Evolutionary conservation across 2,329 filamentous ascomycete genomes (phyloP).

Genomic region (Escovopsis weberi): DNA sequence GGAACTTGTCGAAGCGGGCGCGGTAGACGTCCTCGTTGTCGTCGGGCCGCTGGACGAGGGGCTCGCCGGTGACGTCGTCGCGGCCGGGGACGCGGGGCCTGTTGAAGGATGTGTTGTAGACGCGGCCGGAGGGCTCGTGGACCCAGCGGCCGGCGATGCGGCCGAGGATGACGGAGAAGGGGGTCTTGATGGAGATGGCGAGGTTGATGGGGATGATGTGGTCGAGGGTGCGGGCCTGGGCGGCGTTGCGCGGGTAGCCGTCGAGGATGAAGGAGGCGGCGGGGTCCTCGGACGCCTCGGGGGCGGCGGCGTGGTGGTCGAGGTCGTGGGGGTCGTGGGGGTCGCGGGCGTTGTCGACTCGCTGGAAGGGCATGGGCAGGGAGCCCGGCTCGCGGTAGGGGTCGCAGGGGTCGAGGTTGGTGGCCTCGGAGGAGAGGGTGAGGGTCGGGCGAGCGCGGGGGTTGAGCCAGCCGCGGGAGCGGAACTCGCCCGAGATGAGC

Average conservation of each 20-base stretch:
- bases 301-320: slow-evolving; percentile 20
- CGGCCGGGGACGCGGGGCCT: slow-evolving; percentile 63
- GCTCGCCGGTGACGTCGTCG: slow-evolving; percentile 86
- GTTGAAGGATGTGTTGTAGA: slow-evolving; percentile 94
- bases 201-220: slow-evolving; percentile 84
- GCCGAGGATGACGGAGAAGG: slow-evolving; percentile 71
- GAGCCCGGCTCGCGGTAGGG: slow-evolving; percentile 23
- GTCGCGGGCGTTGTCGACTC: too few species aligned
- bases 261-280: slow-evolving; percentile 87
- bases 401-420: slow-evolving; percentile 12
- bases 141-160: slow-evolving; percentile 89
- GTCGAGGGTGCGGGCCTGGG: slow-evolving; percentile 67
- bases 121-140: slow-evolving; percentile 75
- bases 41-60: slow-evolving; percentile 66
- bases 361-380: slow-evolving; percentile 22
- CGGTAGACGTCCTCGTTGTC: slow-evolving; percentile 81
- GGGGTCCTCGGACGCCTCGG: slow-evolving; percentile 49
- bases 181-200: slow-evolving; percentile 75
- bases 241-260: slow-evolving; percentile 80
- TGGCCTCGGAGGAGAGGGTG: slow-evolving; percentile 32
- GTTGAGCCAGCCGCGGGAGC: slow-evolving; percentile 69
- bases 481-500: slow-evolving; percentile 81
- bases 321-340: slow-evolving; percentile 7
- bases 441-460: slow-evolving; percentile 28
- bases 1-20: slow-evolving; percentile 65